phyloP scores from a whole-genome alignment of 2,329 filamentous ascomycete genomes.

The Penicillium sp. region DNA sequence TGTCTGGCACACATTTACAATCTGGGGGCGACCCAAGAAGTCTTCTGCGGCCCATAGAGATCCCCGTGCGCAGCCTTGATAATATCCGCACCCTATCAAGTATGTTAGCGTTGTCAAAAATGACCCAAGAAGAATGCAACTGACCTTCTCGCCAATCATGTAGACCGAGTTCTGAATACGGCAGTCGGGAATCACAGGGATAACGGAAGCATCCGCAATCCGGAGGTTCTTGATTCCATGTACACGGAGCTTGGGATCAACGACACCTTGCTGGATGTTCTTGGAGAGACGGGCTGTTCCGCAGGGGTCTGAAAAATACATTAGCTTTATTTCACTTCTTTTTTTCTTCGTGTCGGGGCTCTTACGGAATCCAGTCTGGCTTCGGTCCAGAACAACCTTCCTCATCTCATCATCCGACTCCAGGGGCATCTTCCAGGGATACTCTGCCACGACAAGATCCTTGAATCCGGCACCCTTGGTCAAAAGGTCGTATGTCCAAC shows the following conservation, averaged over 20 bases:
- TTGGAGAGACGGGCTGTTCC: neutral
- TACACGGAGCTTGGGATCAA: neutral
- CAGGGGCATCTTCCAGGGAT: neutral
- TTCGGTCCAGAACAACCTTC: neutral
- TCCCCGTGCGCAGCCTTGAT: slow-evolving; percentile 26
- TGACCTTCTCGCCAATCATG: neutral
- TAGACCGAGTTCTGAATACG: neutral
- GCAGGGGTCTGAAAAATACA: neutral
- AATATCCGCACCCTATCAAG: slow-evolving; percentile 24
- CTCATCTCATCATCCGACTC: neutral
- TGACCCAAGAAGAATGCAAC: neutral
- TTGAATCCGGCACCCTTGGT: neutral
- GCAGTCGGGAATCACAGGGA: neutral
- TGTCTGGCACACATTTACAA: slow-evolving; percentile 2
- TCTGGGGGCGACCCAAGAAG: slow-evolving; percentile 17
- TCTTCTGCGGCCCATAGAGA: slow-evolving; percentile 21
- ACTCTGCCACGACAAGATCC: neutral
- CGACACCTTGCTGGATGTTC: neutral
- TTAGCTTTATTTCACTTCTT: neutral
- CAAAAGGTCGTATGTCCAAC: neutral
- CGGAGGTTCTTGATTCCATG: neutral
- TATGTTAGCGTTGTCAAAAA: slow-evolving; percentile 1
- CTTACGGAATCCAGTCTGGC: neutral
- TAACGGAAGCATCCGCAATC: neutral
- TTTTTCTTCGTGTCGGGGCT: neutral